Conservation (phyloP, 129 eudicot genomes). For the Kitagawia praeruptora region DNA sequence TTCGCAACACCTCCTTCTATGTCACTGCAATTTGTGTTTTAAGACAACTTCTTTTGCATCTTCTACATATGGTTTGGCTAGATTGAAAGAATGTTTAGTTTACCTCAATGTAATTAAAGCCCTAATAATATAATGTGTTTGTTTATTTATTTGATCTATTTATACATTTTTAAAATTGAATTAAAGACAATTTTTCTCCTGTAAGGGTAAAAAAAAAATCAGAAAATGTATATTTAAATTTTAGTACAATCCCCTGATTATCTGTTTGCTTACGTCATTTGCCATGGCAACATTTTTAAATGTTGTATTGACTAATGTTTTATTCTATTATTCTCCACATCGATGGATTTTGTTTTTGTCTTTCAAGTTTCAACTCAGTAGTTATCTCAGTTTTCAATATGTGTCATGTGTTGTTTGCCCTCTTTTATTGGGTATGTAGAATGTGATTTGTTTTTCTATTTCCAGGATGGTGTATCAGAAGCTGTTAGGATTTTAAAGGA, state of each 20-base stretch:
- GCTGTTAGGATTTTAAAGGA: constrained; percentile 54
- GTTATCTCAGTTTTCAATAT: background rate
- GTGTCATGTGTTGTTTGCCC: background rate
- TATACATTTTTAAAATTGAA: background rate
- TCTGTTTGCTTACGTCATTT: background rate
- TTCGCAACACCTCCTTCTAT: background rate
- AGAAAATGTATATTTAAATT: background rate
- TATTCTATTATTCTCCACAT: background rate
- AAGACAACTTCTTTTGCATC: background rate
- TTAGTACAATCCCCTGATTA: background rate
- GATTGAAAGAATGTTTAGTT: background rate
- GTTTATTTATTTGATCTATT: background rate
- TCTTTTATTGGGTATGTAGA: background rate
- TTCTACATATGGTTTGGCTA: background rate
- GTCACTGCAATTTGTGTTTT: background rate
- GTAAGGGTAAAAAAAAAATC: background rate
- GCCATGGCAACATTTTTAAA: background rate
- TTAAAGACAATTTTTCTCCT: background rate
- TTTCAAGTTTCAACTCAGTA: background rate
- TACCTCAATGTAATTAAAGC: background rate
- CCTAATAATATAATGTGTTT: background rate
- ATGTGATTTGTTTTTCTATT: background rate
- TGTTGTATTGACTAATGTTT: background rate
- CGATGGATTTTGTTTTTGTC: background rate
- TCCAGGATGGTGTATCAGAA: constrained; percentile 69